A percentile compares a stretch with the other conserved stretches of the same genome.
phyloP scores from a whole-genome alignment of 1,284 basidiomycete species.

The Boletus sp. region DNA sequence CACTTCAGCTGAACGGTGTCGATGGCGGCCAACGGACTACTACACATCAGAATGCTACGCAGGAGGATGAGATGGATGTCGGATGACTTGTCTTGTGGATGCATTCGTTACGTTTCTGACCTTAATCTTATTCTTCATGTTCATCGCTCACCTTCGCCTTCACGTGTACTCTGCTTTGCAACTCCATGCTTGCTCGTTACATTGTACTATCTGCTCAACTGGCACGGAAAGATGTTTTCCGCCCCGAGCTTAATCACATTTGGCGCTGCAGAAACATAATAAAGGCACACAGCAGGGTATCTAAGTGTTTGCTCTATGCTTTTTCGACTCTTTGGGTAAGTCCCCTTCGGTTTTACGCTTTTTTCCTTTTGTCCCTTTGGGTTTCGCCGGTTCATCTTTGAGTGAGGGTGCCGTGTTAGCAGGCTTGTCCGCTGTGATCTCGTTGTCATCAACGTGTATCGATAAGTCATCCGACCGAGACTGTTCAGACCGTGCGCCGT shows the following conservation, averaged over 20 bases:
- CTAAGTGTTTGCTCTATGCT: constrained; percentile 27
- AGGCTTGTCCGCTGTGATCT: constrained; percentile 2
- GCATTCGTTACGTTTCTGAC: constrained; percentile 12
- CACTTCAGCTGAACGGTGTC: constrained; percentile 13
- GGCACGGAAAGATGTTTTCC: constrained; percentile 12
- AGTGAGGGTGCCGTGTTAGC: not conserved
- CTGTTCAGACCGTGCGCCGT: constrained; percentile 46
- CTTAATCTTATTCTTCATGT: constrained; percentile 37
- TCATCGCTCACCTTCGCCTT: constrained; percentile 22
- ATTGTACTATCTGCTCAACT: constrained; percentile 21
- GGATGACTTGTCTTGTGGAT: constrained; percentile 35
- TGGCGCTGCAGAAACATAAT: not conserved
- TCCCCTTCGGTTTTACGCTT: constrained; percentile 46
- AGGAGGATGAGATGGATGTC: constrained; percentile 55
- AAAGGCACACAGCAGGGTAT: not conserved
- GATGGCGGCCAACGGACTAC: constrained; percentile 34
- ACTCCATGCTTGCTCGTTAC: constrained; percentile 24
- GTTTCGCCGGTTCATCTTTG: constrained; percentile 13
- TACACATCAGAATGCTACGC: constrained; percentile 44
- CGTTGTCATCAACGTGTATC: constrained; percentile 25
- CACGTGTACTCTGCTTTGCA: constrained; percentile 26
- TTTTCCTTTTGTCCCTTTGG: constrained; percentile 41
- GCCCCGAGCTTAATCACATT: constrained; percentile 10
- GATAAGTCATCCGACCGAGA: constrained; percentile 7
- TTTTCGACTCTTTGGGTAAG: constrained; percentile 44